Conservation (phyloP, 106 monocot genomes). For the Dendrobium nobile region DNA sequence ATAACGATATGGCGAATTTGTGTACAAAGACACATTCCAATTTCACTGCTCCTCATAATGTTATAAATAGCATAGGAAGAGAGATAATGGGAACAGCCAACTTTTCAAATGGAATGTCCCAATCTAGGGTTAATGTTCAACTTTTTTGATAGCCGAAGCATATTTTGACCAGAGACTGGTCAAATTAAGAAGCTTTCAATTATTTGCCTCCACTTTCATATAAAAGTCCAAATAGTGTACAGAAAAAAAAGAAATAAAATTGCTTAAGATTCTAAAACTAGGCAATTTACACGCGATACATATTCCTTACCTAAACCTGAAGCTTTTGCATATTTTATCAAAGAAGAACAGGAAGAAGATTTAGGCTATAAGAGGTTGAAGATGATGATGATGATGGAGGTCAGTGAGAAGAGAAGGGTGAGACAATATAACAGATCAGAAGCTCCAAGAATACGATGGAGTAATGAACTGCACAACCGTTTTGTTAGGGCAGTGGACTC, state of each 20-base stretch:
- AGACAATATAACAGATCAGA: slow-evolving; percentile 71
- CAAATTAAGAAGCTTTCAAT: background rate
- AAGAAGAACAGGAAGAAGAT: background rate
- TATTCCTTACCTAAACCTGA: background rate
- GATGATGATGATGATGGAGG: slow-evolving; percentile 1
- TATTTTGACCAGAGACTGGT: background rate
- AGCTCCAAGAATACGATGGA: slow-evolving; percentile 72
- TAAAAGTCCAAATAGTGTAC: background rate
- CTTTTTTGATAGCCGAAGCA: background rate
- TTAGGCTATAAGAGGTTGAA: background rate
- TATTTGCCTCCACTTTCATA: background rate
- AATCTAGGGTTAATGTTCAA: background rate
- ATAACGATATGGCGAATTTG: too few relatives aligned
- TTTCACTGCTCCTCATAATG: too few relatives aligned
- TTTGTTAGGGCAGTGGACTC: slow-evolving; percentile 53
- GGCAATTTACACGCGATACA: background rate
- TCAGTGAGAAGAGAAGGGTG: slow-evolving; percentile 32
- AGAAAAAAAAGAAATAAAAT: background rate
- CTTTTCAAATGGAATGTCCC: background rate
- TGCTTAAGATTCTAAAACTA: background rate
- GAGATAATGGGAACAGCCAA: too few relatives aligned
- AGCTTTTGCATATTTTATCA: background rate
- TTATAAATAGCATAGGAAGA: too few relatives aligned
- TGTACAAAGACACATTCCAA: too few relatives aligned
- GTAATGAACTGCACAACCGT: slow-evolving; percentile 62